Conservation (phyloP, 352 stramenopile genomes). For the Globisporangium cystogenes region DNA sequence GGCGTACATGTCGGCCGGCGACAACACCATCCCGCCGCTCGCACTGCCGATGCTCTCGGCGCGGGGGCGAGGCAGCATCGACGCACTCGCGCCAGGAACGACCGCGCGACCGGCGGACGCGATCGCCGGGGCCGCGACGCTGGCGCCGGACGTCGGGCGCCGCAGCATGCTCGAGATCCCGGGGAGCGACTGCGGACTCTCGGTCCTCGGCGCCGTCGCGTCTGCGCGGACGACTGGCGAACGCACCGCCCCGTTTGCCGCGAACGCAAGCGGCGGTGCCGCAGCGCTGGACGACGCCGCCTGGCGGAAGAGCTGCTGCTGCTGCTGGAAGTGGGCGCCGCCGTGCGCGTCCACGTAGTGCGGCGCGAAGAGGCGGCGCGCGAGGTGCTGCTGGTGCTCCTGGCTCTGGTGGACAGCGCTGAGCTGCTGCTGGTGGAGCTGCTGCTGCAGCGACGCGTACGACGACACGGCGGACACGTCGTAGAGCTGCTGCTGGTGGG, state of each 20-base stretch:
- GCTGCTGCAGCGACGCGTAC: slow-evolving; percentile 1
- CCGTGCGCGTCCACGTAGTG: neutral
- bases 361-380: neutral
- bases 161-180: slow-evolving; percentile 4
- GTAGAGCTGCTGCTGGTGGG: neutral
- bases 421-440: slow-evolving; percentile 1
- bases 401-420: neutral
- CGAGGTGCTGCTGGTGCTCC: neutral
- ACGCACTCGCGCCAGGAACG: neutral
- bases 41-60: neutral
- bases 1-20: neutral
- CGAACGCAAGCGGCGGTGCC: neutral
- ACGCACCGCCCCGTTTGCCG: neutral
- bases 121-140: neutral
- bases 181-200: slow-evolving; percentile 5
- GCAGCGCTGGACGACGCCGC: neutral
- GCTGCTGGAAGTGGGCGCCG: neutral
- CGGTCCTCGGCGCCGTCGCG: neutral
- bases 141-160: neutral
- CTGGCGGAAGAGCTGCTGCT: neutral
- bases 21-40: neutral
- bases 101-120: no score
- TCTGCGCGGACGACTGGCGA: neutral
- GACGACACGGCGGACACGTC: neutral
- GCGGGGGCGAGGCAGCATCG: neutral